Conservation (phyloP, 331 rosid species). For the Phaseolus coccineus region DNA sequence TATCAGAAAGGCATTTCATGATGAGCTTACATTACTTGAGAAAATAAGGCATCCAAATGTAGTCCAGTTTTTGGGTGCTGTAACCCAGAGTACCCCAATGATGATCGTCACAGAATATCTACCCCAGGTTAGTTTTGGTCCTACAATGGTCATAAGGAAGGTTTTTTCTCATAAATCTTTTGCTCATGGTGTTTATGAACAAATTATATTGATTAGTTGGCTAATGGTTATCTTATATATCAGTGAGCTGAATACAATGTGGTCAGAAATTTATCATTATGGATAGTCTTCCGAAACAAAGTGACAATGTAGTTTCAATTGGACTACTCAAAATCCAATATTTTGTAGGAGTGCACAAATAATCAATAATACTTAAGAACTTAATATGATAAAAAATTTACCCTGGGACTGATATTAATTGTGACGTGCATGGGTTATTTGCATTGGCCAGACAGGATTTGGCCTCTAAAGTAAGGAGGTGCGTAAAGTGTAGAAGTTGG, state of each 20-base stretch:
- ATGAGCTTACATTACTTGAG: constrained; percentile 87
- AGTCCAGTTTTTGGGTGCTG: constrained; percentile 97
- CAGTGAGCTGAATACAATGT: background rate
- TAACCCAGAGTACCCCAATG: constrained; percentile 95
- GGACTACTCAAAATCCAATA: background rate
- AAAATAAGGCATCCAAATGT: constrained; percentile 95
- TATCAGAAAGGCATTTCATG: constrained; percentile 82
- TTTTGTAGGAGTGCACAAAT: constrained; percentile 5
- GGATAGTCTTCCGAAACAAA: background rate
- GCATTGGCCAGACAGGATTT: background rate
- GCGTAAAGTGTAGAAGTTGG: background rate
- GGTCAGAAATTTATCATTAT: background rate
- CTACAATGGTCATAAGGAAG: constrained; percentile 15
- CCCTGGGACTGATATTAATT: background rate
- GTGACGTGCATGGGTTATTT: background rate
- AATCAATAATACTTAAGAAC: background rate
- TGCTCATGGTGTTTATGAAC: constrained; percentile 9
- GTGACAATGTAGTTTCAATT: constrained; percentile 7
- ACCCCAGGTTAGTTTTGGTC: constrained; percentile 70
- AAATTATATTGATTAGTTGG: constrained; percentile 20
- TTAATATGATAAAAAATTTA: background rate
- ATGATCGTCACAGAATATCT: constrained; percentile 94
- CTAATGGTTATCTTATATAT: background rate
- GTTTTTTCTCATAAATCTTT: background rate
- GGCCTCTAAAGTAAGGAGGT: background rate